Percentiles rank a stretch among this genome's conserved stretches.
Conservation (phyloP, 352 stramenopile genomes). For the Globisporangium acanthophoron region DNA sequence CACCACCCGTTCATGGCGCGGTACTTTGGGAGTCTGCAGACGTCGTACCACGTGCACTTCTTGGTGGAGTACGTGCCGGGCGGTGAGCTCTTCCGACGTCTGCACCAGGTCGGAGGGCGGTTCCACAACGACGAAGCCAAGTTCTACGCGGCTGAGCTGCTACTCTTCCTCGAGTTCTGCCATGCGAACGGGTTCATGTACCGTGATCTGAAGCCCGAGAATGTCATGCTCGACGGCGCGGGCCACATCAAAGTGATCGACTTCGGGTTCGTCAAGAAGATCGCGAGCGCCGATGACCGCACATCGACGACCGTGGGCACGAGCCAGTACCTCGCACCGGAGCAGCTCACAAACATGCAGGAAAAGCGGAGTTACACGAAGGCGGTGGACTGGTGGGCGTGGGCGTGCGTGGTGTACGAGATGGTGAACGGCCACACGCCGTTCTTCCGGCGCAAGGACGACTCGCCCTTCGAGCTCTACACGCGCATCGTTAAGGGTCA, state of each 20-base stretch:
- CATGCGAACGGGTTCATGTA: constrained; percentile 70
- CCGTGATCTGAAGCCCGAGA: constrained; percentile 88
- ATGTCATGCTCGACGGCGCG: constrained; percentile 75
- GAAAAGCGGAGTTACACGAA: constrained; percentile 61
- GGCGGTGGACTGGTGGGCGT: constrained; percentile 82
- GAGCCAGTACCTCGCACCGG: constrained; percentile 63
- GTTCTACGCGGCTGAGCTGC: constrained; percentile 69
- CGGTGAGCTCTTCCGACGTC: constrained; percentile 56
- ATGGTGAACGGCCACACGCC: constrained; percentile 63
- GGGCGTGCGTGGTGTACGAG: constrained; percentile 80
- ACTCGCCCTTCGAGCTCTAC: constrained; percentile 85
- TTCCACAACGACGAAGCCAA: constrained; percentile 66
- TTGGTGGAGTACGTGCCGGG: constrained; percentile 65
- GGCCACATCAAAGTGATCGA: constrained; percentile 71
- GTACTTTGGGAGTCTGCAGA: constrained; percentile 68
- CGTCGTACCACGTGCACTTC: constrained; percentile 51
- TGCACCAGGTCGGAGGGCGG: constrained; percentile 37
- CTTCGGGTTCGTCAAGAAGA: constrained; percentile 55
- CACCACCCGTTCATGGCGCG: constrained; percentile 39
- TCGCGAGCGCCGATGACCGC: constrained; percentile 29
- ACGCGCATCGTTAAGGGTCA: constrained; percentile 70
- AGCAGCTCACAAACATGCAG: constrained; percentile 61
- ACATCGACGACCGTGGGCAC: constrained; percentile 57
- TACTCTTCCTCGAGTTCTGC: constrained; percentile 50
- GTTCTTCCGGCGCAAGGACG: constrained; percentile 73